phyloP scores from a whole-genome alignment of 805 yeast genomes.

The Saturnispora kantuleensis region DNA sequence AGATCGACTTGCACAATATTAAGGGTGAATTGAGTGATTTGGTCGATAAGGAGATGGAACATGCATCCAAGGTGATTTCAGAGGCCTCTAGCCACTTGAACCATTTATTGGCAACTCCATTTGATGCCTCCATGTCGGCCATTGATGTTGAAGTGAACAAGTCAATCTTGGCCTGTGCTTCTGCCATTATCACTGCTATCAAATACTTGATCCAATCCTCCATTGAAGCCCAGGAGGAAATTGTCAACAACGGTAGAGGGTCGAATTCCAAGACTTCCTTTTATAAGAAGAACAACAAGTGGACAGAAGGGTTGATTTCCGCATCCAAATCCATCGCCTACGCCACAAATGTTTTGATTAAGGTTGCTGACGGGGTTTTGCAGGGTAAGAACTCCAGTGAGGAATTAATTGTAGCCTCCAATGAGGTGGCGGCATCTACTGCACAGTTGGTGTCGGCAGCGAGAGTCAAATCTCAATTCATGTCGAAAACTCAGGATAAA shows the following conservation, averaged over 20 bases:
- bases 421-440: slow-evolving; percentile 86
- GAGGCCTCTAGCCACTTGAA: slow-evolving; percentile 54
- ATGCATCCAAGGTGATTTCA: slow-evolving; percentile 62
- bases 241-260: slow-evolving; percentile 55
- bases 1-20: slow-evolving; percentile 18
- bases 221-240: slow-evolving; percentile 72
- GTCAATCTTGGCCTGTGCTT: slow-evolving; percentile 67
- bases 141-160: slow-evolving; percentile 63
- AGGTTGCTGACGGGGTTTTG: slow-evolving; percentile 80
- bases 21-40: slow-evolving; percentile 53
- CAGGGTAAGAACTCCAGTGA: slow-evolving; percentile 55
- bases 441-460: slow-evolving; percentile 90
- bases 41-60: slow-evolving; percentile 64
- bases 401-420: slow-evolving; percentile 80
- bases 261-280: slow-evolving; percentile 58
- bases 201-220: slow-evolving; percentile 64
- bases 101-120: slow-evolving; percentile 37
- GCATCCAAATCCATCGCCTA: slow-evolving; percentile 83
- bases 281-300: slow-evolving; percentile 77
- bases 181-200: slow-evolving; percentile 72
- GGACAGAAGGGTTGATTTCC: slow-evolving; percentile 90
- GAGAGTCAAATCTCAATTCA: slow-evolving; percentile 69
- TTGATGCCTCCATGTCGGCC: slow-evolving; percentile 42
- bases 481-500: slow-evolving; percentile 66
- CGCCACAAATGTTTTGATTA: slow-evolving; percentile 71